A percentile compares a stretch with the other conserved stretches of the same genome.
Evolutionary conservation across 2,329 filamentous ascomycete species (phyloP).

Genomic region (Fusarium subglutinans): DNA sequence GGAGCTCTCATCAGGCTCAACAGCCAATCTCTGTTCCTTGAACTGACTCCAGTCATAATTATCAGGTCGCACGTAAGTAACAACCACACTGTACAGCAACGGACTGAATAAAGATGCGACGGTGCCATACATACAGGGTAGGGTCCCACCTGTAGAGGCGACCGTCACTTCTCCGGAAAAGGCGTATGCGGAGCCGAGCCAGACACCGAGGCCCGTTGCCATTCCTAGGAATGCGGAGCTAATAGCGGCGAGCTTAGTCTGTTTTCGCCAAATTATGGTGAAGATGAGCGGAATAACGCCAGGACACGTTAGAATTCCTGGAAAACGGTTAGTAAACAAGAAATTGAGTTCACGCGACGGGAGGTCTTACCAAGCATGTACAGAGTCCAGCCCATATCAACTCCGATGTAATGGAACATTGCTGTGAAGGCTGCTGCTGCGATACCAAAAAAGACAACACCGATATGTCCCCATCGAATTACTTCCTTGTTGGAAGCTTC

Average conservation of each 20-base stretch:
- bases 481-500: slow-evolving; percentile 57
- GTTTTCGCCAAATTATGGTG: not conserved
- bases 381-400: not conserved
- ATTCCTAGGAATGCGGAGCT: not conserved
- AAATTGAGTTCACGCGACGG: not conserved
- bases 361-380: not conserved
- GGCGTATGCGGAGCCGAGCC: not conserved
- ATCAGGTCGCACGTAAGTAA: not conserved
- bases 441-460: slow-evolving; percentile 50
- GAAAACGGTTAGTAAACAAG: not conserved
- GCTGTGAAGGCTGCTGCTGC: not conserved
- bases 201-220: not conserved
- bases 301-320: not conserved
- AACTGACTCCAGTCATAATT: not conserved
- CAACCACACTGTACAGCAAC: not conserved
- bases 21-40: not conserved
- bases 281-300: not conserved
- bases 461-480: slow-evolving; percentile 61
- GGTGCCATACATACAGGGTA: not conserved
- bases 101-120: not conserved
- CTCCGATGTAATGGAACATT: not conserved
- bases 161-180: not conserved
- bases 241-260: not conserved
- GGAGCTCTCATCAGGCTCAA: fast-evolving
- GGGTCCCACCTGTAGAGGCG: not conserved